Percentiles rank a stretch among this genome's conserved stretches.
Evolutionary conservation across 352 stramenopile species (phyloP).

Genomic region (Thalassiosira ordinaria): DNA sequence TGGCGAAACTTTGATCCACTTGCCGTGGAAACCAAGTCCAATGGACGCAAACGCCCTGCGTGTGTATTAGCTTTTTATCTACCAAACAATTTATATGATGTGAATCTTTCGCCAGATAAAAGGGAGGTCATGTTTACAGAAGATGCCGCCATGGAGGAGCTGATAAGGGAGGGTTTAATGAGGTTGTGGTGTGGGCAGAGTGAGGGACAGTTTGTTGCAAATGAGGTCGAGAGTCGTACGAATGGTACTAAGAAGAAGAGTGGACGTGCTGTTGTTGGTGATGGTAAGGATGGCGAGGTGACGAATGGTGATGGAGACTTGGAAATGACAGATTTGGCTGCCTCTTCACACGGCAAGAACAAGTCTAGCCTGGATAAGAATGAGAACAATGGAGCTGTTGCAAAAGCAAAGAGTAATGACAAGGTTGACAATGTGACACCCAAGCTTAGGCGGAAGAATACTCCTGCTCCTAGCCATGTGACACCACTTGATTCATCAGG

Average conservation of each 20-base stretch:
- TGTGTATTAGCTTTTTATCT: constrained; percentile 92
- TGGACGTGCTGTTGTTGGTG: no score
- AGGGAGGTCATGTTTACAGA: constrained; percentile 90
- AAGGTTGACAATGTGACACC: constrained; percentile 25
- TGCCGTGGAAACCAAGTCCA: constrained; percentile 55
- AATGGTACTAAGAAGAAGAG: constrained; percentile 5
- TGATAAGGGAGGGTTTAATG: constrained; percentile 59
- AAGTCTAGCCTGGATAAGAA: constrained; percentile 1
- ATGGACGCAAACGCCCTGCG: constrained; percentile 91
- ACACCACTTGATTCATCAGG: constrained; percentile 25
- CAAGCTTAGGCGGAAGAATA: constrained; percentile 5
- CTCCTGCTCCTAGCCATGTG: constrained; percentile 3
- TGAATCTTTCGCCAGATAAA: constrained; percentile 98
- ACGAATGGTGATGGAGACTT: not conserved
- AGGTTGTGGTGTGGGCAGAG: constrained; percentile 63
- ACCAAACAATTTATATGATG: constrained; percentile 90
- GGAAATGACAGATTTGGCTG: not conserved
- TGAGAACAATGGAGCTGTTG: constrained; percentile 1
- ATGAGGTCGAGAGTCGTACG: constrained; percentile 57
- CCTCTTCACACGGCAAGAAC: not conserved
- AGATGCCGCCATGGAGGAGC: constrained; percentile 63
- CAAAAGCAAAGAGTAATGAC: not conserved
- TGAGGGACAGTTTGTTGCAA: constrained; percentile 68
- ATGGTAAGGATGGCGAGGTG: not conserved
- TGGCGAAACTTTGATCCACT: constrained; percentile 88